Evolutionary conservation across 2,329 filamentous ascomycete species (phyloP).

Genomic region (Penicillium verrucosum): DNA sequence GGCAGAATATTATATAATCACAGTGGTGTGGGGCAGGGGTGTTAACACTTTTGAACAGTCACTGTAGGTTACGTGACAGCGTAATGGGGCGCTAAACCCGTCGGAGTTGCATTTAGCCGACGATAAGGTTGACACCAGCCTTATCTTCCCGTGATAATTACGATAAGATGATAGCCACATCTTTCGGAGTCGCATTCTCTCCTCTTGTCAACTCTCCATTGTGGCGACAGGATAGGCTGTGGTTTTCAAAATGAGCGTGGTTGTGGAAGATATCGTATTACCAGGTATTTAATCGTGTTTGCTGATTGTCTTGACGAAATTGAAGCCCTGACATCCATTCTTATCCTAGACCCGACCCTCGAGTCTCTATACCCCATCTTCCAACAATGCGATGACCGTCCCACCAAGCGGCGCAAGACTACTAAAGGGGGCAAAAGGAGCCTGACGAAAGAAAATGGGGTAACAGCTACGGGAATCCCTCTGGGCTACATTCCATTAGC

Average conservation of each 20-base stretch:
- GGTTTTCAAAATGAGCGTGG: constrained; percentile 14
- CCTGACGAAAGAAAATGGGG: constrained; percentile 16
- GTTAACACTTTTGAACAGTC: too few species aligned
- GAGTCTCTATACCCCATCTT: constrained; percentile 25
- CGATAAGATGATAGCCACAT: not conserved
- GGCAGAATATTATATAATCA: too few species aligned
- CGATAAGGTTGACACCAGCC: not conserved
- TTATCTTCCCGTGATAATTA: not conserved
- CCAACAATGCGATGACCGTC: constrained; percentile 21
- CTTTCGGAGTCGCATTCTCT: not conserved
- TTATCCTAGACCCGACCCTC: constrained; percentile 22
- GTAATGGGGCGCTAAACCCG: too few species aligned
- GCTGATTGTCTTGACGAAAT: not conserved
- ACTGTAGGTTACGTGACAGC: too few species aligned
- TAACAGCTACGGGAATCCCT: constrained; percentile 19
- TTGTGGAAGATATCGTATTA: constrained; percentile 9
- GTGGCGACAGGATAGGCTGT: not conserved
- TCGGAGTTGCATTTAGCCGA: not conserved
- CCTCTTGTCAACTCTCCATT: not conserved
- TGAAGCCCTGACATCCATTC: constrained; percentile 5
- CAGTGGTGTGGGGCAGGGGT: too few species aligned
- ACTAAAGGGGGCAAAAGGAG: constrained; percentile 15
- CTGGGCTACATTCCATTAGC: constrained; percentile 35
- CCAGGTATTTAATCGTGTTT: constrained; percentile 7
- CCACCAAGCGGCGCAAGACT: constrained; percentile 36